Evolutionary conservation across 83 land plant genomes (phyloP).

Genomic region (Diphasiastrum complanatum): DNA sequence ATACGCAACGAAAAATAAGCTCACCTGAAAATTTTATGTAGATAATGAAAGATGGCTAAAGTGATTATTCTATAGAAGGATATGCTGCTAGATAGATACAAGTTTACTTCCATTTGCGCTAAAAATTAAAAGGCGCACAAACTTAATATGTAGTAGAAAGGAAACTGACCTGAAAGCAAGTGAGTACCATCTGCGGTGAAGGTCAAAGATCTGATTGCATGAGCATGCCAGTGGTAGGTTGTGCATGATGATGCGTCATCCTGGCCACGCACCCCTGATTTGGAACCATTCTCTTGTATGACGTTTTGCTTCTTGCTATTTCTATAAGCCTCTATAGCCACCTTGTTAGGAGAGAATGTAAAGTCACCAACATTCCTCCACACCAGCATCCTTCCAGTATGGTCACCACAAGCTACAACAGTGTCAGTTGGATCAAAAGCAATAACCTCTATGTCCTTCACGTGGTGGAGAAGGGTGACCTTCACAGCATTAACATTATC

Average conservation of each 20-base stretch:
- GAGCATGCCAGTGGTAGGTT: conserved; percentile 87
- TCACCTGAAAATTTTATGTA: too few relatives aligned
- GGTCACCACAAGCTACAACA: conserved; percentile 82
- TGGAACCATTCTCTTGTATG: conserved; percentile 1
- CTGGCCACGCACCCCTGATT: conserved; percentile 57
- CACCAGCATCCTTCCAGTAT: conserved; percentile 65
- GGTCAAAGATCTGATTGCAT: conserved; percentile 52
- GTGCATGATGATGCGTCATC: conserved; percentile 86
- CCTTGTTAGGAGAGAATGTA: conserved; percentile 12
- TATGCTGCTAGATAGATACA: too few relatives aligned
- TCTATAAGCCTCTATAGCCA: not conserved
- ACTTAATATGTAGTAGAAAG: not conserved
- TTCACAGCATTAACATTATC: conserved; percentile 24
- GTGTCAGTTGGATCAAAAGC: conserved; percentile 81
- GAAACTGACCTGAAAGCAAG: conserved; percentile 57
- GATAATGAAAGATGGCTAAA: too few relatives aligned
- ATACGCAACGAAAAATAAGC: too few relatives aligned
- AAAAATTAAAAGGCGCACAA: not conserved
- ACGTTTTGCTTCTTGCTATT: conserved; percentile 25
- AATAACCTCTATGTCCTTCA: conserved; percentile 42
- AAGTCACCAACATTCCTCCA: conserved; percentile 76
- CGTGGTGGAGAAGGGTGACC: conserved; percentile 58
- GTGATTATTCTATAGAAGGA: too few relatives aligned
- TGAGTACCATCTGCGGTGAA: conserved; percentile 87
- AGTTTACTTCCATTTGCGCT: not conserved